Conservation (phyloP, 768 basidiomycete genomes). For the Suillus lakei region DNA sequence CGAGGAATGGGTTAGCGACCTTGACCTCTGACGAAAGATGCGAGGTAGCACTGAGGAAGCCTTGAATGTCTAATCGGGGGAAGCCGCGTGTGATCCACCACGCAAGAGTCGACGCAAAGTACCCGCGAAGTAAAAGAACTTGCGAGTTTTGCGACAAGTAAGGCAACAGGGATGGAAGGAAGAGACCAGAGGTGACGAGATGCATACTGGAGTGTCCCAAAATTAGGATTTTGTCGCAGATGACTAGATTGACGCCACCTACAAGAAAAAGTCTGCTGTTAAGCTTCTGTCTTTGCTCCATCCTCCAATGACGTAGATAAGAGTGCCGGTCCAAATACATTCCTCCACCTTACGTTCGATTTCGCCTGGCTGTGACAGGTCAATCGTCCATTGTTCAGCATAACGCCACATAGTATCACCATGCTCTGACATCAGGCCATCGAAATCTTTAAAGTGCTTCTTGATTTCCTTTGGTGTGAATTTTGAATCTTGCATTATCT, state of each 20-base stretch:
- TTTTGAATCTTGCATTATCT: conserved; percentile 52
- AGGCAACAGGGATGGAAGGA: conserved; percentile 30
- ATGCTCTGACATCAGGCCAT: not conserved
- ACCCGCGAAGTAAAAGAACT: conserved; percentile 33
- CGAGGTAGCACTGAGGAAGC: conserved; percentile 30
- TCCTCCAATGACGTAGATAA: conserved; percentile 64
- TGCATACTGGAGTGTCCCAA: conserved; percentile 26
- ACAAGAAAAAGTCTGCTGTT: conserved; percentile 55
- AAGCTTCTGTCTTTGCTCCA: conserved; percentile 57
- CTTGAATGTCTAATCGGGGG: conserved; percentile 35
- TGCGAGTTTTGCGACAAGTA: conserved; percentile 20
- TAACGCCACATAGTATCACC: conserved; percentile 14
- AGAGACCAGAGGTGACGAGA: conserved; percentile 34
- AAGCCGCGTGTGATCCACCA: conserved; percentile 37
- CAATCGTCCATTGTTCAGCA: conserved; percentile 48
- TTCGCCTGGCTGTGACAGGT: conserved; percentile 39
- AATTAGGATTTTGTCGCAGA: not conserved
- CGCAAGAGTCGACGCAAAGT: conserved; percentile 26
- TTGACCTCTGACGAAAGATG: conserved; percentile 1
- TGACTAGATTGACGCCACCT: conserved; percentile 5
- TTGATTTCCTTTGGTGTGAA: conserved; percentile 22
- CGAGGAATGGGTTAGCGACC: conserved; percentile 44
- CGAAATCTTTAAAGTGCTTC: conserved; percentile 28
- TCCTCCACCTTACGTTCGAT: conserved; percentile 66
- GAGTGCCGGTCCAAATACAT: conserved; percentile 54